Evolutionary conservation across 306 rosid species (phyloP), one percentile per base, ranked within the genome.

Genomic region (Lagenaria siceraria): DNA sequence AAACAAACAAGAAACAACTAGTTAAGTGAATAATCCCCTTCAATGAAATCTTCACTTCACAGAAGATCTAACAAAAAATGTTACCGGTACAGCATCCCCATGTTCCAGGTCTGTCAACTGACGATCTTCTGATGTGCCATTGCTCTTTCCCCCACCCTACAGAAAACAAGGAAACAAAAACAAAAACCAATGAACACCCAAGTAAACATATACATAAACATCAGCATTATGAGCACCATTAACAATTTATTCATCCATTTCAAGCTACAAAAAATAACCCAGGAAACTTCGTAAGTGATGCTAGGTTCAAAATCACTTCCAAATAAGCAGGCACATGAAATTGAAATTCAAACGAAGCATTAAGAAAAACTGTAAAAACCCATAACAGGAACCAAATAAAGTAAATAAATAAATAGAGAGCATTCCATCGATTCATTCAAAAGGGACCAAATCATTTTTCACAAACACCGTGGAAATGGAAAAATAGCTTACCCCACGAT

Each of bases 71-170:
- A 78, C 63, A 43, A 17, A 60, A 13, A 35, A 24, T 53, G 63
- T 80, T 87, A 88, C 95, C 90, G 86, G 92, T 52, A 86, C 82
- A 4, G 85, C 88, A 74, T 90, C 87, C 49, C 95, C 95, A 21
- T 82, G 88, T 74, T 88, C 92, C 80, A 90, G 85, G 90, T 88
- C 95, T 27, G 85, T 77, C 36, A 66, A 56, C 29, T 80, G 89
- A 46, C 51, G 52, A 74, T 82, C 87, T 48, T 40, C 77, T 0
- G 87, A 42, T 62, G 84, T 54, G 65, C 78, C 88, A 77, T 78
- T 81, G 55, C 73, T 79, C 86, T 82, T 88, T 76, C 82, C 78
- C 70, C 82, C 78, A 58, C 25, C 83, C 96, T 90, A 29, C 65
- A 38, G 22, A 40, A 77, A 25, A n/a, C 12, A 53, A 31, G 24